Percentiles rank a stretch among this genome's conserved stretches.
Evolutionary conservation across 2,329 filamentous ascomycete species (phyloP).

Genomic region (Geosmithia morbida): DNA sequence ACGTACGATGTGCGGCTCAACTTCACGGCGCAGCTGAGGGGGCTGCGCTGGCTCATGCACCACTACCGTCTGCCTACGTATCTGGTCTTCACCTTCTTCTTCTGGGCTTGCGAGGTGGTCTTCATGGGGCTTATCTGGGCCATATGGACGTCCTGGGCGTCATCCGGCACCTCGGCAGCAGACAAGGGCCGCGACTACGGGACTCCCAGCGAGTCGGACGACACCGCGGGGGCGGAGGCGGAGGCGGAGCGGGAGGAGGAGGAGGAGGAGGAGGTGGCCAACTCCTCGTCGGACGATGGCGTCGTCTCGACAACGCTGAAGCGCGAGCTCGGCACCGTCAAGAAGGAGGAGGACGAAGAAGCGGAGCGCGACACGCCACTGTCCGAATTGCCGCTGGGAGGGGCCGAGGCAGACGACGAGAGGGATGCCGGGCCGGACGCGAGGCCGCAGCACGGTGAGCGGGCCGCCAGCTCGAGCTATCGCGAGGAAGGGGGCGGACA

Average conservation of each 20-base stretch:
- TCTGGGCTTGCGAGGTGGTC: conserved; percentile 64
- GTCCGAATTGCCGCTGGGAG: conserved; percentile 17
- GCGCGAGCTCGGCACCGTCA: conserved; percentile 22
- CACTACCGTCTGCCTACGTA: conserved; percentile 61
- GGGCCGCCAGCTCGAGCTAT: conserved; percentile 40
- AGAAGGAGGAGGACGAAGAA: conserved; percentile 15
- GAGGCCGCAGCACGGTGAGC: conserved; percentile 12
- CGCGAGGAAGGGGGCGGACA: conserved; percentile 20
- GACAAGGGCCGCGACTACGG: conserved; percentile 2
- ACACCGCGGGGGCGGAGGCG: background rate
- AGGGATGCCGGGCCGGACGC: conserved; percentile 21
- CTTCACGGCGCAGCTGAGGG: conserved; percentile 61
- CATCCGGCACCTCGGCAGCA: conserved; percentile 14
- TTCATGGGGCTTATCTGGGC: conserved; percentile 54
- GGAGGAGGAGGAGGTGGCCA: background rate
- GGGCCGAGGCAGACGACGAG: conserved; percentile 32
- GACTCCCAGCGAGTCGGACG: conserved; percentile 1
- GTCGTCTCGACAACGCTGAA: conserved; percentile 21
- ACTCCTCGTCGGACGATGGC: background rate
- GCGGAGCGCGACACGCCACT: conserved; percentile 7
- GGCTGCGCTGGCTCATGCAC: conserved; percentile 77
- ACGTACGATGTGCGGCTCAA: conserved; percentile 57
- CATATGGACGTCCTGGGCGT: conserved; percentile 18
- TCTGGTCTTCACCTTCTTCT: conserved; percentile 49
- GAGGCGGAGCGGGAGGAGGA: no score